phyloP scores from a whole-genome alignment of 108 stramenopile genomes.

The Skeletonema marinoi region DNA sequence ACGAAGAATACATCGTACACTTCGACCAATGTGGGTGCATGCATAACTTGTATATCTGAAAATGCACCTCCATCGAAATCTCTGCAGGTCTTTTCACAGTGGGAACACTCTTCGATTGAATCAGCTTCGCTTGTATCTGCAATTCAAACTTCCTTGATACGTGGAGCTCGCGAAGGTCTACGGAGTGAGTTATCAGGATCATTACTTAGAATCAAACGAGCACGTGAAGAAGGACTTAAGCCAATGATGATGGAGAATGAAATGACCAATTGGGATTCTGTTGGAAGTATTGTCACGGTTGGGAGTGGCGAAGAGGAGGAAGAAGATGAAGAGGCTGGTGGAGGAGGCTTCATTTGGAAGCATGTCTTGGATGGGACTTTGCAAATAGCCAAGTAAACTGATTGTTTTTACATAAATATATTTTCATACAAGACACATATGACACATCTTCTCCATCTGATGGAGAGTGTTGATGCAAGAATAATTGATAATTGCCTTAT shows the following conservation, averaged over 20 bases:
- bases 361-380: slow-evolving; percentile 49
- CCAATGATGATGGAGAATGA: slow-evolving; percentile 22
- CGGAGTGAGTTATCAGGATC: slow-evolving; percentile 69
- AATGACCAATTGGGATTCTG: background rate
- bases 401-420: background rate
- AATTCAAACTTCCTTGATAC: slow-evolving; percentile 45
- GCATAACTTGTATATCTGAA: slow-evolving; percentile 52
- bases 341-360: slow-evolving; percentile 48
- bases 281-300: background rate
- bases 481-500: no score
- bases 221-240: slow-evolving; percentile 45
- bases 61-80: slow-evolving; percentile 57
- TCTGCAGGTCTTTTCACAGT: slow-evolving; percentile 49
- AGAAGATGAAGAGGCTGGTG: slow-evolving; percentile 11
- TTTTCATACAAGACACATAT: no score
- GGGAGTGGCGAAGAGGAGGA: slow-evolving; percentile 4
- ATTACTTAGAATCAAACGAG: slow-evolving; percentile 63
- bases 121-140: slow-evolving; percentile 31
- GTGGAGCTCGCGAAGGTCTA: slow-evolving; percentile 57
- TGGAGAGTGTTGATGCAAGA: no score
- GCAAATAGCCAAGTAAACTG: slow-evolving; percentile 47
- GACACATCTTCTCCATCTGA: background rate
- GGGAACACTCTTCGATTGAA: slow-evolving; percentile 33
- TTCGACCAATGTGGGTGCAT: slow-evolving; percentile 34
- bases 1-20: slow-evolving; percentile 8